phyloP scores from a whole-genome alignment of 2,329 filamentous ascomycete genomes.

The Chrysosporium keratinophilum region DNA sequence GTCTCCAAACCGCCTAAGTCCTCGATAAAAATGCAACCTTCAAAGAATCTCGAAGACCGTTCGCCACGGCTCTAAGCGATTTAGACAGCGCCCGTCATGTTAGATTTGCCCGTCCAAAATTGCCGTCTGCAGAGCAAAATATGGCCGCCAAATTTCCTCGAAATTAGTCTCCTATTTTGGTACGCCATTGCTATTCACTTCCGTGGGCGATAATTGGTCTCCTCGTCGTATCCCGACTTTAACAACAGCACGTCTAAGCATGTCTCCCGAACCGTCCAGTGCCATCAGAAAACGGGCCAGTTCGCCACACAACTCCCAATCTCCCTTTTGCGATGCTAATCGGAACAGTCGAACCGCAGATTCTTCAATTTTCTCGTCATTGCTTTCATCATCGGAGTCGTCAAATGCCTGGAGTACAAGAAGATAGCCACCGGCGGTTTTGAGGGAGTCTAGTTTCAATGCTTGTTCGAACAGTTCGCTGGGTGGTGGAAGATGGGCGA shows the following conservation, averaged over 20 bases:
- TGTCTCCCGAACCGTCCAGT: conserved; percentile 75
- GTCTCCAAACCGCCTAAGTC: no score
- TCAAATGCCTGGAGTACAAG: conserved; percentile 78
- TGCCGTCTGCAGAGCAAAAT: no score
- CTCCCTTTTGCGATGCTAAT: conserved; percentile 69
- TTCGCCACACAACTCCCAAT: conserved; percentile 95
- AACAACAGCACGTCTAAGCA: conserved; percentile 45
- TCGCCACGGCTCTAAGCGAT: no score
- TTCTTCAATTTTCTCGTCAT: conserved; percentile 44
- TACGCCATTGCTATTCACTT: background rate
- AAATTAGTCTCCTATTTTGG: background rate
- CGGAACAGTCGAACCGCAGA: conserved; percentile 66
- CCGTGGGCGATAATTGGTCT: background rate
- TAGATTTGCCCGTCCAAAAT: no score
- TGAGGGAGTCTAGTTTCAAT: conserved; percentile 69
- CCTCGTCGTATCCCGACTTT: conserved; percentile 26
- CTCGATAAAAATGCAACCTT: no score
- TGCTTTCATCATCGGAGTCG: conserved; percentile 35
- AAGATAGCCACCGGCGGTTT: conserved; percentile 94
- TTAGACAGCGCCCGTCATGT: no score
- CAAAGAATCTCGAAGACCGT: no score
- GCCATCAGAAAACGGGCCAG: conserved; percentile 89
- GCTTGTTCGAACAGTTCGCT: conserved; percentile 91
- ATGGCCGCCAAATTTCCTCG: no score
- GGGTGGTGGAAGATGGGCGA: conserved; percentile 79